A percentile compares a stretch with the other conserved stretches of the same genome.
phyloP scores from a whole-genome alignment of 192 early-diverging fungal genomes.

The Linnemannia zychae region DNA sequence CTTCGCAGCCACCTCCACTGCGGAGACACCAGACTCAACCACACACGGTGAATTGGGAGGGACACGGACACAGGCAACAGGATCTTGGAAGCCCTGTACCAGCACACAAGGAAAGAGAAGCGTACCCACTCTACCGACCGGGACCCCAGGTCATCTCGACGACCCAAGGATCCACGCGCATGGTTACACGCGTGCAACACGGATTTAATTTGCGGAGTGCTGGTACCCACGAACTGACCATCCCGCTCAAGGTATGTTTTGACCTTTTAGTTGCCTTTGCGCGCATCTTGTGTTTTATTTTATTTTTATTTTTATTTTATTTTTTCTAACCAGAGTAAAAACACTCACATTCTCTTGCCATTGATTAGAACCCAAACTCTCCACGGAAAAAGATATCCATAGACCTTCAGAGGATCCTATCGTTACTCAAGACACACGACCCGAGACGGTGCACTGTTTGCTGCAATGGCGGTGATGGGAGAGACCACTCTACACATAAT shows the following conservation, averaged over 20 bases:
- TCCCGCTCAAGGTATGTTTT: constrained; percentile 17
- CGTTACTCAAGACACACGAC: constrained; percentile 42
- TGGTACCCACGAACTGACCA: constrained; percentile 1
- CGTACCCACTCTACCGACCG: background rate
- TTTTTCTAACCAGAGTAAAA: background rate
- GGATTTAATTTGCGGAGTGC: constrained; percentile 2
- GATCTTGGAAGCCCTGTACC: background rate
- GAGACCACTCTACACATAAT: constrained; percentile 9
- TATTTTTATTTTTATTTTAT: background rate
- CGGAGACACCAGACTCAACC: constrained; percentile 2
- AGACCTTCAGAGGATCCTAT: constrained; percentile 32
- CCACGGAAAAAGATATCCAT: constrained; percentile 39
- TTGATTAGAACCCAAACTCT: constrained; percentile 8
- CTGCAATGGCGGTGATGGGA: constrained; percentile 26
- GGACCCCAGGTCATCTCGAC: background rate
- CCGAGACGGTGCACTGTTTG: constrained; percentile 46
- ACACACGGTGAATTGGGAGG: background rate
- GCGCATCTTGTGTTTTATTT: background rate
- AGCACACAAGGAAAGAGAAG: background rate
- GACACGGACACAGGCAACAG: background rate
- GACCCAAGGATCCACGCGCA: background rate
- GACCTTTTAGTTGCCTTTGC: background rate
- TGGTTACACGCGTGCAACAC: background rate
- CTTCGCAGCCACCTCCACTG: background rate
- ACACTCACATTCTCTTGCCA: too few relatives aligned